These are phyloP conservation scores for Talaromyces islandicus DNA, from an alignment of 2,329 filamentous ascomycete genomes.

Conservation along the genomic window DNA sequence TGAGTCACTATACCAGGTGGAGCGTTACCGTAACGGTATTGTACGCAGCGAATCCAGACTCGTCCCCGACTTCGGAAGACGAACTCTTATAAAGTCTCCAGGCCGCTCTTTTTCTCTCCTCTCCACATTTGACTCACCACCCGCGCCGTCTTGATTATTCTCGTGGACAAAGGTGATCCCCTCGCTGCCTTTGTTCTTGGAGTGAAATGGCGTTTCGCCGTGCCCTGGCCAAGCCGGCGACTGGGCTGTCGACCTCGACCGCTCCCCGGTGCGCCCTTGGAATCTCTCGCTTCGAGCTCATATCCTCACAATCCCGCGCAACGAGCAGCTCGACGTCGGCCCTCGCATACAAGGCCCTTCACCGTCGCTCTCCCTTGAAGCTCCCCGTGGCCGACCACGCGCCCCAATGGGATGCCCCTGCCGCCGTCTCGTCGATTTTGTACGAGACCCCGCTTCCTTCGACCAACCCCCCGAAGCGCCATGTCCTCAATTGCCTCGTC, in stretches of 20 bases:
- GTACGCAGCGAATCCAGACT: background rate
- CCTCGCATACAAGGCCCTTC: constrained; percentile 93
- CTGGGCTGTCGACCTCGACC: constrained; percentile 19
- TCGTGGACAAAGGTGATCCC: constrained; percentile 5
- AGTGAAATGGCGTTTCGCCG: constrained; percentile 33
- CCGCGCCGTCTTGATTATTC: background rate
- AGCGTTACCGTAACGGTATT: background rate
- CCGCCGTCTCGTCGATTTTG: constrained; percentile 95
- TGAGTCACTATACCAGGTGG: background rate
- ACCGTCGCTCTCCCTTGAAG: constrained; percentile 79
- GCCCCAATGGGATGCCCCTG: constrained; percentile 79
- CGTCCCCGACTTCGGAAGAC: background rate
- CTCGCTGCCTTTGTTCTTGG: background rate
- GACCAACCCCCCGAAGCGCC: constrained; percentile 77
- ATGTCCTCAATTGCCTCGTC: constrained; percentile 96
- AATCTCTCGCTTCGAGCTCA: constrained; percentile 19
- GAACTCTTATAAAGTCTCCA: background rate
- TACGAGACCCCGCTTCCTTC: constrained; percentile 93
- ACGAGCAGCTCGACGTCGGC: constrained; percentile 72
- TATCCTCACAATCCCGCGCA: constrained; percentile 18
- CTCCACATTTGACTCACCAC: background rate
- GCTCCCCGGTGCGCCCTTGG: constrained; percentile 18
- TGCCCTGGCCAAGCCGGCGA: constrained; percentile 29
- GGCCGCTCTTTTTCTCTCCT: constrained; percentile 6
- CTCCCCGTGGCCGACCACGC: constrained; percentile 71